Evolutionary conservation across 2,329 filamentous ascomycete genomes (phyloP).

Genomic region (Hypoxylon sp.): DNA sequence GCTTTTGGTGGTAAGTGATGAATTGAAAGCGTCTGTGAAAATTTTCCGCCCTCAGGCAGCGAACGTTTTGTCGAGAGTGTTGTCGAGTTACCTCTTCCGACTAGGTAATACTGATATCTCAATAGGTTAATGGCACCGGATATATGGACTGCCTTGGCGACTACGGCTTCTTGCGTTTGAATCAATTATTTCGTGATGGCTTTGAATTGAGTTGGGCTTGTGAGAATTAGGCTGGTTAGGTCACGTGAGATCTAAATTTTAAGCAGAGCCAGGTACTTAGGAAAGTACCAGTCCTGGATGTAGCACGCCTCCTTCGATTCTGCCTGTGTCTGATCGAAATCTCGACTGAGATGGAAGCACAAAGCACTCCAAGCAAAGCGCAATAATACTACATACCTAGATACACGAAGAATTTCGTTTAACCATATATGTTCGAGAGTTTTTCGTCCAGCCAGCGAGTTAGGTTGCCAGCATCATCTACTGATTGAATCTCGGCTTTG

Average conservation of each 20-base stretch:
- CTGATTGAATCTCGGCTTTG: conserved; percentile 83
- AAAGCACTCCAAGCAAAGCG: background rate
- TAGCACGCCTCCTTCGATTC: background rate
- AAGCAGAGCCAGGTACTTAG: no score
- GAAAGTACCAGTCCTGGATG: background rate
- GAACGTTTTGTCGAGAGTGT: background rate
- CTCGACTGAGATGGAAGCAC: background rate
- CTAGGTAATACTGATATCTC: background rate
- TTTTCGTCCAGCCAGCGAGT: conserved; percentile 65
- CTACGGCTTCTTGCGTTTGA: background rate
- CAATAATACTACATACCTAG: background rate
- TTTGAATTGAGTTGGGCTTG: conserved; percentile 21
- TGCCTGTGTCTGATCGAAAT: background rate
- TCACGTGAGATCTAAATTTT: conserved; percentile 7
- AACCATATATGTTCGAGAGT: conserved; percentile 49
- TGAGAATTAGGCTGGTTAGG: background rate
- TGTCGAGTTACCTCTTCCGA: background rate
- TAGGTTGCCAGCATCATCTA: conserved; percentile 70
- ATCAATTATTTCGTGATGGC: conserved; percentile 5
- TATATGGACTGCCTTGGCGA: background rate
- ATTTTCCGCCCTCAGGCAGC: conserved; percentile 22
- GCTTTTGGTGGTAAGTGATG: conserved; percentile 7
- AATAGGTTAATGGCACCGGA: background rate
- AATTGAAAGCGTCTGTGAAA: conserved; percentile 26
- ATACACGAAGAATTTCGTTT: background rate